Percentiles rank a stretch among this genome's conserved stretches.
phyloP scores from a whole-genome alignment of 1,284 basidiomycete genomes.

The Irpex sp. region DNA sequence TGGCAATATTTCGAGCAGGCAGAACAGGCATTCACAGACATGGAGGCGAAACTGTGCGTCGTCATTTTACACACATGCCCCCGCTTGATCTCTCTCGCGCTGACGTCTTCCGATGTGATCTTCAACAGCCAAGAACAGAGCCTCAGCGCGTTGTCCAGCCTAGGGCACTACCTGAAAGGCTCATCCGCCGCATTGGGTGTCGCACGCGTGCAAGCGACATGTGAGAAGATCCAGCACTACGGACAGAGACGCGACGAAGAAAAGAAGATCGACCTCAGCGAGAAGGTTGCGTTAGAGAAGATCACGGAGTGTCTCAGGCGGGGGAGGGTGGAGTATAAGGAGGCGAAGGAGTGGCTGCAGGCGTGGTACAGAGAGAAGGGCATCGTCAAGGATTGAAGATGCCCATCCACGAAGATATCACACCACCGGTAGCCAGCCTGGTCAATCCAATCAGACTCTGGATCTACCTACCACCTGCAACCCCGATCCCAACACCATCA shows the following conservation, averaged over 20 bases:
- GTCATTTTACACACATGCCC: neutral
- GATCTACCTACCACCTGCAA: neutral
- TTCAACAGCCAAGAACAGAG: conserved; percentile 49
- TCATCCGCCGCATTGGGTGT: conserved; percentile 91
- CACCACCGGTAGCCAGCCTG: neutral
- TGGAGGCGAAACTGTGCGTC: conserved; percentile 79
- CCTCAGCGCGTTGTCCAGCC: conserved; percentile 62
- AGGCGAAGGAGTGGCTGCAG: conserved; percentile 53
- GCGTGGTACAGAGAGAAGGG: conserved; percentile 37
- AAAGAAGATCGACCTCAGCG: conserved; percentile 40
- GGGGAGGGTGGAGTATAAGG: conserved; percentile 55
- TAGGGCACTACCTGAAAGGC: conserved; percentile 94
- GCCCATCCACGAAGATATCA: neutral
- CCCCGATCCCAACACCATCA: neutral
- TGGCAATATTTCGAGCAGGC: conserved; percentile 82
- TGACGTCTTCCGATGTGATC: neutral
- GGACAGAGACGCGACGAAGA: conserved; percentile 60
- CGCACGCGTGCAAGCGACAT: conserved; percentile 74
- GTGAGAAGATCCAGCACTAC: conserved; percentile 88
- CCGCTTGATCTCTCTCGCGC: neutral
- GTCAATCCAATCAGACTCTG: neutral
- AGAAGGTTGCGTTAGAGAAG: conserved; percentile 58
- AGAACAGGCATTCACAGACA: conserved; percentile 68
- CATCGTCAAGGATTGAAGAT: conserved; percentile 1
- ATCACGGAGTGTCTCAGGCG: conserved; percentile 52